Percentiles rank a stretch among this genome's conserved stretches.
phyloP scores from a whole-genome alignment of 768 basidiomycete genomes.

The Collybia nuda region DNA sequence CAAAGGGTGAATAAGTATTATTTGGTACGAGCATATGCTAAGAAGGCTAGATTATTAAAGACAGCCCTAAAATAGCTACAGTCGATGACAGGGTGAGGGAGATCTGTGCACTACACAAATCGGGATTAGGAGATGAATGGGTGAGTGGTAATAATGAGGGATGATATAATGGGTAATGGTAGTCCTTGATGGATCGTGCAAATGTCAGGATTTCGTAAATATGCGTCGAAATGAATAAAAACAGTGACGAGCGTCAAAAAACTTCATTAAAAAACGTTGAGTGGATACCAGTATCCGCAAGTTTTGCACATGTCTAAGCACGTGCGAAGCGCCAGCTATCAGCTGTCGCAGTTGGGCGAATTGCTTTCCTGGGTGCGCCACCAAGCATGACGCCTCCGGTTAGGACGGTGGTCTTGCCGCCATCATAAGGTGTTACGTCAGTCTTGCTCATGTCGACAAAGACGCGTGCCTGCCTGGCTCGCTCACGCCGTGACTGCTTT shows the following conservation, averaged over 20 bases:
- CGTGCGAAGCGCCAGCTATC: conserved; percentile 61
- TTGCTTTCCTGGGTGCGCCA: conserved; percentile 26
- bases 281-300: conserved; percentile 5
- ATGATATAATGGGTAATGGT: conserved; percentile 6
- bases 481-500: conserved; percentile 68
- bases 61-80: conserved; percentile 9
- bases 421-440: conserved; percentile 83
- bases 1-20: too few relatives aligned
- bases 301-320: conserved; percentile 29
- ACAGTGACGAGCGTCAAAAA: too few relatives aligned
- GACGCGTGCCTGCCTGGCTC: conserved; percentile 66
- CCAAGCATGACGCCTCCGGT: conserved; percentile 90
- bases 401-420: conserved; percentile 85
- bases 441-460: conserved; percentile 74
- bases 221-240: conserved; percentile 16
- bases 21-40: not conserved
- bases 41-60: conserved; percentile 4
- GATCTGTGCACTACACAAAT: conserved; percentile 8
- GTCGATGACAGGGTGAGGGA: not conserved
- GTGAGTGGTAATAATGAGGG: conserved; percentile 7
- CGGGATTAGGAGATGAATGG: not conserved
- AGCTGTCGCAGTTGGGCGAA: conserved; percentile 29
- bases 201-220: conserved; percentile 11
- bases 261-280: too few relatives aligned
- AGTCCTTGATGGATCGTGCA: conserved; percentile 9